A percentile compares a stretch with the other conserved stretches of the same genome.
Conservation (phyloP, 768 basidiomycete genomes). For the Hygrophorus russula region DNA sequence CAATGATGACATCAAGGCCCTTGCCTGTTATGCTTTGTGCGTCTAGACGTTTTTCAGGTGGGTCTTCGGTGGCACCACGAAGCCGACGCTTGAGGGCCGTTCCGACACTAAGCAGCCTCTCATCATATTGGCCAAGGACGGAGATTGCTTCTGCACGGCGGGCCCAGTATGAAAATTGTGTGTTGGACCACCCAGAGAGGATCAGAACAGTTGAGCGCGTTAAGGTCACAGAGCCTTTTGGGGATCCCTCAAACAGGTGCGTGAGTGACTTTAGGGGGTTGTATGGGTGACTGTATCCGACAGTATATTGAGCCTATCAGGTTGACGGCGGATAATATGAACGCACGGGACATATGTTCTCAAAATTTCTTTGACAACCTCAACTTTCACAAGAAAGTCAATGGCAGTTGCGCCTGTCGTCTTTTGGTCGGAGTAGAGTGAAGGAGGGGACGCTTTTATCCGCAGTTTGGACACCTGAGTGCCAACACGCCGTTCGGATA, state of each 20-base stretch:
- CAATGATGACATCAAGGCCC: neutral
- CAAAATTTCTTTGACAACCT: neutral
- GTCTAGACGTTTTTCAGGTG: neutral
- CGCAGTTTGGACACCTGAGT: neutral
- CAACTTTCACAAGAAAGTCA: neutral
- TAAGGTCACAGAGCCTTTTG: neutral
- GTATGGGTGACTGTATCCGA: neutral
- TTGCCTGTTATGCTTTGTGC: neutral
- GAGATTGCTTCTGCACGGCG: neutral
- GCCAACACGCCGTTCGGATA: neutral
- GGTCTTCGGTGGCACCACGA: neutral
- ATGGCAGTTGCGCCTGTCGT: neutral
- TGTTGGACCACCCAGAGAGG: neutral
- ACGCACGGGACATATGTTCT: neutral
- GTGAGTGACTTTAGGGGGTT: neutral
- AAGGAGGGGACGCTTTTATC: neutral
- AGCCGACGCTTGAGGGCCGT: neutral
- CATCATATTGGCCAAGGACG: neutral
- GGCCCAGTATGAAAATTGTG: neutral
- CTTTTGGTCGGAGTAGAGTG: neutral
- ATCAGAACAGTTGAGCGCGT: neutral
- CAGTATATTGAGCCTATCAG: neutral
- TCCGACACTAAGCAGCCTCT: neutral
- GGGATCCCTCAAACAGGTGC: neutral
- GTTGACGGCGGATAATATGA: neutral